These are phyloP conservation scores for Porcisia hertigi DNA, from an alignment of 208 protist species.

Conservation along the genomic window DNA sequence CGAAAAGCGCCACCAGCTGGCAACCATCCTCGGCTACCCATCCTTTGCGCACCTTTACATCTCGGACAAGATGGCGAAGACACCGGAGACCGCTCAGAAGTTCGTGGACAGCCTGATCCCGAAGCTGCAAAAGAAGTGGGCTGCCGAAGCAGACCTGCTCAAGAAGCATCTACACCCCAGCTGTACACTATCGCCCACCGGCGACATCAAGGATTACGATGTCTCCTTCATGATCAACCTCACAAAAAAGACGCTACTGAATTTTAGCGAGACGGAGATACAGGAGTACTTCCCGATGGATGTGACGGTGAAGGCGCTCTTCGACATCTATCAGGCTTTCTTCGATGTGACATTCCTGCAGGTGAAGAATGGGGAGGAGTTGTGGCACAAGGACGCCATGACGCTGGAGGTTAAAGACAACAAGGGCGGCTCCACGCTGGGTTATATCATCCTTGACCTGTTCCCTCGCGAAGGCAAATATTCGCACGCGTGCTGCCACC, in stretches of 20 bases:
- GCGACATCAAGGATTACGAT: constrained; percentile 68
- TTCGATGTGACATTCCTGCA: constrained; percentile 78
- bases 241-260: constrained; percentile 77
- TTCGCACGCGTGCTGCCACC: constrained; percentile 82
- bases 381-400: constrained; percentile 72
- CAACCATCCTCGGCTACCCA: constrained; percentile 57
- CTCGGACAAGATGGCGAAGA: constrained; percentile 84
- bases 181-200: constrained; percentile 65
- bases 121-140: constrained; percentile 79
- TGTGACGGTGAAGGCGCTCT: constrained; percentile 72
- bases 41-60: constrained; percentile 77
- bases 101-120: constrained; percentile 77
- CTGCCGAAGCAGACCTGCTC: constrained; percentile 58
- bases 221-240: constrained; percentile 85
- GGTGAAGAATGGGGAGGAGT: constrained; percentile 65
- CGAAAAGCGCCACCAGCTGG: constrained; percentile 69
- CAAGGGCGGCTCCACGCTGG: constrained; percentile 52
- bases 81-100: constrained; percentile 48
- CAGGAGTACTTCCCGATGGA: constrained; percentile 89
- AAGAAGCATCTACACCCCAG: constrained; percentile 69
- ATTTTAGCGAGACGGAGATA: constrained; percentile 81
- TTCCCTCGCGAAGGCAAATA: constrained; percentile 89
- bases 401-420: constrained; percentile 79
- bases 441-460: constrained; percentile 83
- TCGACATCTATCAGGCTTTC: constrained; percentile 85